Conservation (phyloP, 2,329 filamentous ascomycete genomes). For the Pezicula neosporulosa region DNA sequence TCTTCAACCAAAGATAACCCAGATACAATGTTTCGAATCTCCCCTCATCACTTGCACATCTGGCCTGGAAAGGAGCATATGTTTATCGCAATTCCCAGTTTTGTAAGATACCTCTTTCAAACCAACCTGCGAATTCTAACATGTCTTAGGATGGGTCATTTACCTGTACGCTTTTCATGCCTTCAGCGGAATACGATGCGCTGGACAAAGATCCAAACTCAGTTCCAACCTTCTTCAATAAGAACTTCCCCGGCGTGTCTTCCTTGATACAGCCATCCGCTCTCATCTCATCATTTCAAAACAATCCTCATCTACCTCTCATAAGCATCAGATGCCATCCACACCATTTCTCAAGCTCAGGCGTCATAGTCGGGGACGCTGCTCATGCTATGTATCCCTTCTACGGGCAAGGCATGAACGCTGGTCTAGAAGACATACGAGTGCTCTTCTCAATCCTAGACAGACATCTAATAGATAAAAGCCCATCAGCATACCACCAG, state of each 20-base stretch:
- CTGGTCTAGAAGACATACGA: constrained; percentile 89
- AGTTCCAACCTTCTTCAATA: constrained; percentile 72
- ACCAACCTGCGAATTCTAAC: constrained; percentile 7
- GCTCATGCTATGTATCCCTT: constrained; percentile 98
- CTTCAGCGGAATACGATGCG: constrained; percentile 62
- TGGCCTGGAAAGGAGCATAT: constrained; percentile 94
- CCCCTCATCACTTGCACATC: constrained; percentile 92
- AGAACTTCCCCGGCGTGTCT: constrained; percentile 83
- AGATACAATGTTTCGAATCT: constrained; percentile 66
- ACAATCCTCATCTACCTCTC: constrained; percentile 86
- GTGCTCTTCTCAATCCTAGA: constrained; percentile 83
- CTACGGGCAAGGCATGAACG: constrained; percentile 97
- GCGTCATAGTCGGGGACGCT: constrained; percentile 86
- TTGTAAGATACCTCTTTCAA: constrained; percentile 5
- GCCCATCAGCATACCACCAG: constrained; percentile 31
- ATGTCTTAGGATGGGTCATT: constrained; percentile 75
- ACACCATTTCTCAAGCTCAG: constrained; percentile 74
- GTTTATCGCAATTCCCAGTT: constrained; percentile 92
- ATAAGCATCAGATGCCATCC: constrained; percentile 92
- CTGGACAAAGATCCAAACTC: constrained; percentile 61
- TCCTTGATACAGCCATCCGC: constrained; percentile 63
- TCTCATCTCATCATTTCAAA: constrained; percentile 69
- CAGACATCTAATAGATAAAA: constrained; percentile 40
- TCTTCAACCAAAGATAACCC: constrained; percentile 24
- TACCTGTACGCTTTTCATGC: constrained; percentile 90